Percentiles rank a stretch among this genome's conserved stretches.
These are phyloP conservation scores for Chenopodium formosanum DNA, from an alignment of 148 eudicot species.

Conservation along the genomic window DNA sequence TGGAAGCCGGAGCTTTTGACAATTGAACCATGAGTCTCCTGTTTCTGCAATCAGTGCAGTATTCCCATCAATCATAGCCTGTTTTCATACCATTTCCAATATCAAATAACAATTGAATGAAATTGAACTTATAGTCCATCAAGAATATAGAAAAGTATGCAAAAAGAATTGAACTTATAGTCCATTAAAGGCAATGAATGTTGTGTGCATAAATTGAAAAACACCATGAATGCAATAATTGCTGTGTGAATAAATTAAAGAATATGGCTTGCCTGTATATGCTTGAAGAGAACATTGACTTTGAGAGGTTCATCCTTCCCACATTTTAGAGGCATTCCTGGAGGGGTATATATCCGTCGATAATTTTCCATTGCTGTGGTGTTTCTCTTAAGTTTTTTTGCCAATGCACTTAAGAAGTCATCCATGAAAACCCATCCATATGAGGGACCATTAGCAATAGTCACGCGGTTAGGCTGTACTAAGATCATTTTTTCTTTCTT, in stretches of 20 bases:
- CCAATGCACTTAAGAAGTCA: conserved; percentile 59
- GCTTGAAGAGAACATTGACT: conserved; percentile 78
- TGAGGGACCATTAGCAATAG: conserved; percentile 69
- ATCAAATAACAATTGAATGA: conserved; percentile 5
- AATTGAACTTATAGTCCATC: not conserved
- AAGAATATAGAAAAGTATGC: not conserved
- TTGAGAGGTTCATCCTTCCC: conserved; percentile 60
- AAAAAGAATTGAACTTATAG: not conserved
- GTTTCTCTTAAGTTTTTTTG: conserved; percentile 68
- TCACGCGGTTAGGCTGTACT: conserved; percentile 72
- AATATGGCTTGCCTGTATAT: conserved; percentile 52
- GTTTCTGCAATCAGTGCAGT: conserved; percentile 73
- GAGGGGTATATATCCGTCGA: conserved; percentile 64
- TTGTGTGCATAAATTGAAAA: too few species aligned
- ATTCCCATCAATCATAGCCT: conserved; percentile 74
- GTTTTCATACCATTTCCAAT: conserved; percentile 24
- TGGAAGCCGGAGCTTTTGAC: conserved; percentile 78
- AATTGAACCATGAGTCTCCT: conserved; percentile 83
- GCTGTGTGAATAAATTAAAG: not conserved
- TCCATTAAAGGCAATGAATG: too few species aligned
- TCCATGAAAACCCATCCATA: conserved; percentile 81
- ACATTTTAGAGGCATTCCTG: conserved; percentile 60
- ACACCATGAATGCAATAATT: not conserved
- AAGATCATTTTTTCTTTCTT: conserved; percentile 60
- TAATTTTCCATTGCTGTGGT: conserved; percentile 65